Evolutionary conservation across 192 early-diverging fungal genomes (phyloP), one percentile per base, ranked within the genome.

Genomic region (Backusella tarrabulga): DNA sequence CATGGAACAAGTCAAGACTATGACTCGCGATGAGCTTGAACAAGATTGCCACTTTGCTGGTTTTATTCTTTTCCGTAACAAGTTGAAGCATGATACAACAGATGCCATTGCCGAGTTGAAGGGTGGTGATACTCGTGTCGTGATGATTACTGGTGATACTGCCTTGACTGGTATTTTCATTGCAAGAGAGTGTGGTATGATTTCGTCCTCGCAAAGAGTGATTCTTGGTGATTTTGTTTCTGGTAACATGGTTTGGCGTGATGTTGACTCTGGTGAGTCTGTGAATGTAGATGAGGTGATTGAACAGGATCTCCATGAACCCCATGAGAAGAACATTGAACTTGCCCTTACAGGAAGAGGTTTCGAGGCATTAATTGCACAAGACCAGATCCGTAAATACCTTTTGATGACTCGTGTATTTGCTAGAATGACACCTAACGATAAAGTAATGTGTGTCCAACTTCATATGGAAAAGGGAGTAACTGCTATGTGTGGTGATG

Each of bases 71-170:
- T 95, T 96, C 80, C 84, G 92, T 41, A 96, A 96, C 84, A 88
- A 86, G 84, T 83, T 96, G 52, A 94, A 94, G 78, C 79, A 79
- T 3, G 93, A 94, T 82, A 94, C 94, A 3, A 70, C 80, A 1
- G 85, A 86, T 6, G 92, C 92, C 21, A 88, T 96, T 56, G 79
- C 85, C 17, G 87, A 91, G 69, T 86, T 96, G 35, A 85, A 91
- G 69, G 83, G 74, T 7, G 94, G 92, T 32, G 91, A 86, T 54
- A 90, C 88, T 19, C 88, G 94, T 44, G 86, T 87, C 0, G 91
- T 96, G n/a, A 96, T 96, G 94, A 91, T 96, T 63, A 95, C 94
- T 3, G 94, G 94, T 71, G 94, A 96, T 79, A 91, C 91, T 12
- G 91, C 89, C 9, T 84, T 90, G 66, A 96, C 93, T 15, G 93